These are phyloP conservation scores for Gloeophyllum trabeum DNA, from an alignment of 768 basidiomycete species.

Conservation along the genomic window DNA sequence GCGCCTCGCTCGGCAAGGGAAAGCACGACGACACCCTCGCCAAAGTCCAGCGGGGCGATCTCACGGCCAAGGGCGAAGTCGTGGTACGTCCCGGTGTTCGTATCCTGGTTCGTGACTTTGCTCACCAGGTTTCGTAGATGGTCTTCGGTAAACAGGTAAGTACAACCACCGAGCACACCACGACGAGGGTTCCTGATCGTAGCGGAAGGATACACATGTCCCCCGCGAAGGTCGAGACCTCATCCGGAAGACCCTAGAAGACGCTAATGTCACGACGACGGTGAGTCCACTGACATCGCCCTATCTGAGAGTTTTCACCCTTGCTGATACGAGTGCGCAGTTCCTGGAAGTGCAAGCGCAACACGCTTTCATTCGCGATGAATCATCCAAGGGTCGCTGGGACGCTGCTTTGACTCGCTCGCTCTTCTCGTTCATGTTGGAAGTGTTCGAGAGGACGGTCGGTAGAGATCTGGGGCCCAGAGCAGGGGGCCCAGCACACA, in stretches of 20 bases:
- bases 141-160: slow-evolving; percentile 90
- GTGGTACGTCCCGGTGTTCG: slow-evolving; percentile 61
- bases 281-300: slow-evolving; percentile 31
- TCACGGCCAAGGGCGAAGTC: slow-evolving; percentile 73
- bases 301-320: neutral
- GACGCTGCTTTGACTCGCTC: slow-evolving; percentile 83
- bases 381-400: slow-evolving; percentile 89
- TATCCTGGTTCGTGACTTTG: neutral
- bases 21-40: slow-evolving; percentile 74
- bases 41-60: slow-evolving; percentile 62
- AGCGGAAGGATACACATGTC: slow-evolving; percentile 93
- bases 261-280: slow-evolving; percentile 58
- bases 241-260: slow-evolving; percentile 75
- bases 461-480: slow-evolving; percentile 76
- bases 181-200: no score
- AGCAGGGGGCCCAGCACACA: slow-evolving; percentile 27
- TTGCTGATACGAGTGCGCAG: slow-evolving; percentile 23
- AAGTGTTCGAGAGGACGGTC: slow-evolving; percentile 84
- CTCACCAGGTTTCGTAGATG: slow-evolving; percentile 37
- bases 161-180: no score
- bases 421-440: slow-evolving; percentile 81
- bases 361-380: slow-evolving; percentile 93
- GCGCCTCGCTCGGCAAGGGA: slow-evolving; percentile 76
- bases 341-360: slow-evolving; percentile 96
- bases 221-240: slow-evolving; percentile 79